These are phyloP conservation scores for Pythium volutum DNA, from an alignment of 352 stramenopile genomes.

Conservation along the genomic window DNA sequence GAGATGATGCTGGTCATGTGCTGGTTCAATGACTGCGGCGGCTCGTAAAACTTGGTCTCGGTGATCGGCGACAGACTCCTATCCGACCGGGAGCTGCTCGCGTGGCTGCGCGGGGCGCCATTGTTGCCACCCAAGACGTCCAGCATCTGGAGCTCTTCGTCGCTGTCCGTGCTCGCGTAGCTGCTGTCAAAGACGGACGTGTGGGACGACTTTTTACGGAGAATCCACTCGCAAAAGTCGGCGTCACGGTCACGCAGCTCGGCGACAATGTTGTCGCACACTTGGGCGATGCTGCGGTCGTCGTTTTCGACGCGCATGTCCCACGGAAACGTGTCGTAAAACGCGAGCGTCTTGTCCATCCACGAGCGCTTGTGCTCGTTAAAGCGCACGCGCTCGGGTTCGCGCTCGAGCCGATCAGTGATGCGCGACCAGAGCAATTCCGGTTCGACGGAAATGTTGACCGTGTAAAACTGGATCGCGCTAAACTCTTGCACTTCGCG, in stretches of 20 bases:
- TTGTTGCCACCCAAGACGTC: constrained; percentile 22
- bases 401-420: constrained; percentile 43
- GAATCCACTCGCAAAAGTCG: constrained; percentile 64
- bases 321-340: constrained; percentile 81
- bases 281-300: constrained; percentile 42
- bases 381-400: constrained; percentile 73
- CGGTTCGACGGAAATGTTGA: constrained; percentile 74
- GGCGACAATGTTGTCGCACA: constrained; percentile 53
- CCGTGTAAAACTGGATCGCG: constrained; percentile 80
- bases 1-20: constrained; percentile 55
- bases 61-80: constrained; percentile 18
- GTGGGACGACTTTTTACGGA: constrained; percentile 43
- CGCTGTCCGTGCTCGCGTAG: constrained; percentile 66
- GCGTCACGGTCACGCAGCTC: constrained; percentile 48
- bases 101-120: background rate
- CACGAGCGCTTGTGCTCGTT: constrained; percentile 83
- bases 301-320: constrained; percentile 74
- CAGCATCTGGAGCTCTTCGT: constrained; percentile 52
- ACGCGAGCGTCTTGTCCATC: constrained; percentile 81
- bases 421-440: constrained; percentile 83
- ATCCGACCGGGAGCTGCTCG: constrained; percentile 6
- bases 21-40: background rate
- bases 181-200: constrained; percentile 37
- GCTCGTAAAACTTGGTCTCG: constrained; percentile 9
- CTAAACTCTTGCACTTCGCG: constrained; percentile 70